Evolutionary conservation across 257 asterid genomes (phyloP).

Genomic region (Solanum sejunctum): DNA sequence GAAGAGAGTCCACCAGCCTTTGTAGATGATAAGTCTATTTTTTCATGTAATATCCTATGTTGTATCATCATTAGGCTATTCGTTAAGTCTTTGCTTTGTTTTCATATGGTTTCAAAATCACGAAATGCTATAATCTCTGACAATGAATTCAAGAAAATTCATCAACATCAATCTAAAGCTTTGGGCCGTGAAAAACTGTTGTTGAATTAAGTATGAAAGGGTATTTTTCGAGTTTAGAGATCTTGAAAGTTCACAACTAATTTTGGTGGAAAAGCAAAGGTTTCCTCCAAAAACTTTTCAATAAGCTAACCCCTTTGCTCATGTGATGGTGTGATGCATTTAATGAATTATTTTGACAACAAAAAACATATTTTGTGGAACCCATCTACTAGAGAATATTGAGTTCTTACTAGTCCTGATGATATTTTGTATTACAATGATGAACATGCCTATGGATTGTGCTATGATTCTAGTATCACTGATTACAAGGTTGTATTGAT

Average conservation of each 20-base stretch:
- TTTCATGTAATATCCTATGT: no score
- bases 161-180: not conserved
- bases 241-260: not conserved
- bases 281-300: not conserved
- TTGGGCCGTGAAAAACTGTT: not conserved
- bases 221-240: not conserved
- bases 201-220: no score
- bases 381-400: not conserved
- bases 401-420: not conserved
- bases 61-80: no score
- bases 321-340: not conserved
- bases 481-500: not conserved
- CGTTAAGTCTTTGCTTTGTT: not conserved
- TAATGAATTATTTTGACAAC: not conserved
- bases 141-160: no score
- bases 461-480: not conserved
- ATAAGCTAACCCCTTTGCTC: not conserved
- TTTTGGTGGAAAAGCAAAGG: not conserved
- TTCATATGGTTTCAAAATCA: not conserved
- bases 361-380: not conserved
- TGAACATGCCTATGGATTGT: not conserved
- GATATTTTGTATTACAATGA: not conserved
- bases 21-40: no score
- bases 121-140: not conserved
- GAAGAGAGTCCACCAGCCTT: no score